These are phyloP conservation scores for Davidsoniella neocaledoniae DNA, from an alignment of 2,329 filamentous ascomycete species.

Conservation along the genomic window DNA sequence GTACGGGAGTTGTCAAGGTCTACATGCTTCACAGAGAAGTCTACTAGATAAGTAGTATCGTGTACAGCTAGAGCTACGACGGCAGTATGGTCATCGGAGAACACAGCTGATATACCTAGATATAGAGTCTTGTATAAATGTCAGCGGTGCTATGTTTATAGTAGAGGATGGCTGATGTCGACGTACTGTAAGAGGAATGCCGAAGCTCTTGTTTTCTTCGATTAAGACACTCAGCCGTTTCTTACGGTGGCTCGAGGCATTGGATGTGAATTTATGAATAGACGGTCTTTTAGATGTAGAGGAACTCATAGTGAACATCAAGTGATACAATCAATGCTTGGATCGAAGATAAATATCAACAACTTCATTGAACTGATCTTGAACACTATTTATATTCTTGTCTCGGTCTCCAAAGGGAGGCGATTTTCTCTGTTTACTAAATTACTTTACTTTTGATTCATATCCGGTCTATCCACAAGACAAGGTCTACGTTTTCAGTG, in stretches of 20 bases:
- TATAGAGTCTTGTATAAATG: conserved; percentile 34
- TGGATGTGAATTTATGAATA: conserved; percentile 26
- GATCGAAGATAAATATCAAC: no score
- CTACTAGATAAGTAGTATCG: conserved; percentile 57
- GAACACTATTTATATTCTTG: no score
- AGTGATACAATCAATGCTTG: not conserved
- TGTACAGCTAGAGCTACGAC: conserved; percentile 53
- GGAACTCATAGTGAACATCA: not conserved
- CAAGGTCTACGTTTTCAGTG: no score
- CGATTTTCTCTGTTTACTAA: no score
- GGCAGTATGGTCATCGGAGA: conserved; percentile 32
- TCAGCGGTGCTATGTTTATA: not conserved
- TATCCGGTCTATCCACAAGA: no score
- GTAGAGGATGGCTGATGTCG: not conserved
- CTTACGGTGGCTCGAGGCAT: conserved; percentile 29
- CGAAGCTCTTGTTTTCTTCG: conserved; percentile 27
- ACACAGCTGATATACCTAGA: conserved; percentile 42
- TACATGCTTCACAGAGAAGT: conserved; percentile 50
- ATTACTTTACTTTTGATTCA: no score
- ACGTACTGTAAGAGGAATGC: conserved; percentile 29
- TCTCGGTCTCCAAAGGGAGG: no score
- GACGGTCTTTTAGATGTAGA: not conserved
- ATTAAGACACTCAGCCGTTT: conserved; percentile 29
- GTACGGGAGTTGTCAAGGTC: conserved; percentile 24
- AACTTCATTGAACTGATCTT: no score